These are phyloP conservation scores for Aegilops longissima DNA, from an alignment of 176 grass and related monocot genomes.

Conservation along the genomic window DNA sequence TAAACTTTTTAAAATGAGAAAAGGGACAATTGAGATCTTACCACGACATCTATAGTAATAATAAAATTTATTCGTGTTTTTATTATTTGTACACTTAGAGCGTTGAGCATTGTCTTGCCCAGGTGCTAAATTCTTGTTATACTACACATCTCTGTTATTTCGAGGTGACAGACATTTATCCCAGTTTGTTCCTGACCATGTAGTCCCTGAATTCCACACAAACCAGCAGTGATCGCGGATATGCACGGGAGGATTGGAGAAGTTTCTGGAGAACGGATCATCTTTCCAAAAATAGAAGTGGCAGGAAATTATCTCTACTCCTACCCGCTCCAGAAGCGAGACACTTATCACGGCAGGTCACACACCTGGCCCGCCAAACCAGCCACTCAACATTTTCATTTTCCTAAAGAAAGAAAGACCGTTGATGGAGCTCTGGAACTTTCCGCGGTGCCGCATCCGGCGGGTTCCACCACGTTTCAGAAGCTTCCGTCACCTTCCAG, in stretches of 20 bases:
- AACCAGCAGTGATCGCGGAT: too few relatives aligned
- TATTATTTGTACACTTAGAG: neutral
- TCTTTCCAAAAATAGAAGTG: too few relatives aligned
- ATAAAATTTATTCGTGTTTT: too few relatives aligned
- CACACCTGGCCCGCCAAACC: too few relatives aligned
- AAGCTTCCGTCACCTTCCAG: slow-evolving; percentile 52
- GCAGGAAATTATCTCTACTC: neutral
- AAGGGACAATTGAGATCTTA: neutral
- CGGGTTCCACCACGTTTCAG: slow-evolving; percentile 15
- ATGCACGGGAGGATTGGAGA: too few relatives aligned
- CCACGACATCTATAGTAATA: neutral
- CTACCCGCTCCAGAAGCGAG: neutral
- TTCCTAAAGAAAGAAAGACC: too few relatives aligned
- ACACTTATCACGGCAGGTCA: neutral
- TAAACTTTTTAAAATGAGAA: neutral
- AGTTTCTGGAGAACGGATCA: too few relatives aligned
- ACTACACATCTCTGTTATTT: neutral
- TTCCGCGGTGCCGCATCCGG: slow-evolving; percentile 5
- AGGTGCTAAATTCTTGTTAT: neutral
- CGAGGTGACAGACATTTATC: neutral
- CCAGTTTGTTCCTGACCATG: neutral
- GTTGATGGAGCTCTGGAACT: neutral
- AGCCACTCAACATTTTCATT: too few relatives aligned
- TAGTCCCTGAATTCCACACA: too few relatives aligned
- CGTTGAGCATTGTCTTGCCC: neutral